Percentiles rank a stretch among this genome's conserved stretches.
These are phyloP conservation scores for Capsicum pubescens DNA, from an alignment of 257 asterid species.

Conservation along the genomic window DNA sequence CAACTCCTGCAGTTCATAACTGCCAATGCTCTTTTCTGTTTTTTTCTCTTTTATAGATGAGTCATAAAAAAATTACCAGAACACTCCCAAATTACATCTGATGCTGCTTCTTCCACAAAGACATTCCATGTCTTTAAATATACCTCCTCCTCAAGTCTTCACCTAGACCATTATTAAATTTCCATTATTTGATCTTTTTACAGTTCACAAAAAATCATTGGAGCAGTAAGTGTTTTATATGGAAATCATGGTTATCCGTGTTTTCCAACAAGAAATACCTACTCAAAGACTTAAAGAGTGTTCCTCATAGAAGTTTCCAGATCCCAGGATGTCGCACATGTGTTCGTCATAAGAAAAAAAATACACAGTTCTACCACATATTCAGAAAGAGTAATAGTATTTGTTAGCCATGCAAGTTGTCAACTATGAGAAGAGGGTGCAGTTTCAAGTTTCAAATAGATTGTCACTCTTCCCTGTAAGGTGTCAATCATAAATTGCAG, in stretches of 20 bases:
- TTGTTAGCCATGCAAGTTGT: neutral
- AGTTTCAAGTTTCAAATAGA: neutral
- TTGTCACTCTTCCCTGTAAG: neutral
- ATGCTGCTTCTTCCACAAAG: neutral
- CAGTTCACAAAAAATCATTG: neutral
- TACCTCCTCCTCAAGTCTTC: neutral
- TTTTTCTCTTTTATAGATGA: neutral
- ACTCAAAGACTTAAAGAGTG: neutral
- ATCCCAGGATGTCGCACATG: neutral
- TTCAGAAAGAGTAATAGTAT: neutral
- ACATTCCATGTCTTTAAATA: neutral
- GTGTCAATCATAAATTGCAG: neutral
- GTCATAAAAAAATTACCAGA: neutral
- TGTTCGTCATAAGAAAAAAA: neutral
- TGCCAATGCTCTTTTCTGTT: neutral
- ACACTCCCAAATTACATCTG: slow-evolving; percentile 19
- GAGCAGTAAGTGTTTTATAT: neutral
- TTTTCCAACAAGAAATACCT: neutral
- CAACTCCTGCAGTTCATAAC: neutral
- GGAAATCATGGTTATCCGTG: neutral
- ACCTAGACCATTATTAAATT: neutral
- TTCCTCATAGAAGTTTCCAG: neutral
- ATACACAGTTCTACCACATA: neutral
- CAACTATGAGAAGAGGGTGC: slow-evolving; percentile 15
- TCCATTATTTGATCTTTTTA: slow-evolving; percentile 10